These are phyloP conservation scores for Ophiostoma triangulosporum DNA, from an alignment of 2,329 filamentous ascomycete species.

Conservation along the genomic window DNA sequence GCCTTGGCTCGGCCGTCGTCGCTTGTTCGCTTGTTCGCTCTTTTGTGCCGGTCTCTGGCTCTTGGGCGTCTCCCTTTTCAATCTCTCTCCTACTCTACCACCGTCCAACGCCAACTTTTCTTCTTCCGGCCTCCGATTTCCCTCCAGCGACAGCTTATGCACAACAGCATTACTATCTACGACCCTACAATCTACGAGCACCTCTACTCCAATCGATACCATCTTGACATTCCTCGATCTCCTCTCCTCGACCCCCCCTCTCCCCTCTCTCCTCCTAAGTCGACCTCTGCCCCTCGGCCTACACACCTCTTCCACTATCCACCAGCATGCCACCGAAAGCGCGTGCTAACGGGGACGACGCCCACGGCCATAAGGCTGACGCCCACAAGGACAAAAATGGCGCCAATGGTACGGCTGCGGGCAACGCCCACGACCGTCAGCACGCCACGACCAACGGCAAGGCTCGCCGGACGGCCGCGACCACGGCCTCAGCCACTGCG, in stretches of 20 bases:
- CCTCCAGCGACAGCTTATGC: neutral
- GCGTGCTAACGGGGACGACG: slow-evolving; percentile 10
- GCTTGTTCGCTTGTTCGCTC: neutral
- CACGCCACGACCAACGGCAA: slow-evolving; percentile 32
- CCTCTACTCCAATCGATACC: neutral
- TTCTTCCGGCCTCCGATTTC: neutral
- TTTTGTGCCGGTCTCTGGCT: neutral
- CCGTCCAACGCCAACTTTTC: neutral
- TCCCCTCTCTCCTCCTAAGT: no score
- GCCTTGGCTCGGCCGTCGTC: neutral
- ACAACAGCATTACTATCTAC: neutral
- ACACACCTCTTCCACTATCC: neutral
- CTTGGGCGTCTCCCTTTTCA: neutral
- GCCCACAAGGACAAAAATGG: slow-evolving; percentile 33
- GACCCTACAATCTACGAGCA: neutral
- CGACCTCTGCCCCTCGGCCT: neutral
- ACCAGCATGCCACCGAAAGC: slow-evolving; percentile 10
- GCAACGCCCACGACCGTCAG: slow-evolving; percentile 16
- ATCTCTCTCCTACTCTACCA: neutral
- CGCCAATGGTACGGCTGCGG: slow-evolving; percentile 11
- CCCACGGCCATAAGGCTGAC: slow-evolving; percentile 27
- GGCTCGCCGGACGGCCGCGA: slow-evolving; percentile 38
- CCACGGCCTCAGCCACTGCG: slow-evolving; percentile 20
- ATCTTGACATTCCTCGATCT: neutral
- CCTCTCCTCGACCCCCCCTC: neutral